phyloP scores from a whole-genome alignment of 495 filamentous ascomycete species.

The Aspergillus leporis region DNA sequence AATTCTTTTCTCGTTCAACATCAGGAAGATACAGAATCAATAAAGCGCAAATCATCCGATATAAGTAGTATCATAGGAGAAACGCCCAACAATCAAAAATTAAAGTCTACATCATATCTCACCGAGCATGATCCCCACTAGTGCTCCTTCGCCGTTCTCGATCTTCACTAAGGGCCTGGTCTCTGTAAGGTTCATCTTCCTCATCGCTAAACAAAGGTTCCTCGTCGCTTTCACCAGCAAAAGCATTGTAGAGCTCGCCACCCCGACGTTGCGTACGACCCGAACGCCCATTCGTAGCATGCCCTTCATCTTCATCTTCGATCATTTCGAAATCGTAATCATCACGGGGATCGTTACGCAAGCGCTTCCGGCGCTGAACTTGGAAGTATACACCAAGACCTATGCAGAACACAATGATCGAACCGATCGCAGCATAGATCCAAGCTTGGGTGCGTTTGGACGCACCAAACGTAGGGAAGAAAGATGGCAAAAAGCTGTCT shows the following conservation, averaged over 20 bases:
- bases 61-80: not conserved
- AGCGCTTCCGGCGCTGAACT: slow-evolving; percentile 72
- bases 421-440: slow-evolving; percentile 84
- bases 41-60: not conserved
- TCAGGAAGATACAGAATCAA: not conserved
- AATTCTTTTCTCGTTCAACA: not conserved
- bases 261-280: slow-evolving; percentile 57
- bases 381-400: slow-evolving; percentile 79
- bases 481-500: slow-evolving; percentile 75
- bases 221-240: slow-evolving; percentile 79
- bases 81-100: slow-evolving; percentile 8
- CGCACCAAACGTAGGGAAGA: slow-evolving; percentile 93
- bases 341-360: slow-evolving; percentile 72
- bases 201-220: slow-evolving; percentile 59
- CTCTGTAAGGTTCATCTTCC: slow-evolving; percentile 48
- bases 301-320: slow-evolving; percentile 75
- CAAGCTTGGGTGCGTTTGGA: slow-evolving; percentile 87
- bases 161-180: slow-evolving; percentile 29
- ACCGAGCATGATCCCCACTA: slow-evolving; percentile 22
- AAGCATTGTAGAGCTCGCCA: slow-evolving; percentile 90
- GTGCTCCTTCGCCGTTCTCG: slow-evolving; percentile 21
- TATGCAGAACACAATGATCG: slow-evolving; percentile 83
- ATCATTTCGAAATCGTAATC: slow-evolving; percentile 96
- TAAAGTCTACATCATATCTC: slow-evolving; percentile 21
- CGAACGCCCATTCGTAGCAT: slow-evolving; percentile 43